These are phyloP conservation scores for Citrullus mucosospermus DNA, from an alignment of 306 rosid genomes.

Conservation along the genomic window DNA sequence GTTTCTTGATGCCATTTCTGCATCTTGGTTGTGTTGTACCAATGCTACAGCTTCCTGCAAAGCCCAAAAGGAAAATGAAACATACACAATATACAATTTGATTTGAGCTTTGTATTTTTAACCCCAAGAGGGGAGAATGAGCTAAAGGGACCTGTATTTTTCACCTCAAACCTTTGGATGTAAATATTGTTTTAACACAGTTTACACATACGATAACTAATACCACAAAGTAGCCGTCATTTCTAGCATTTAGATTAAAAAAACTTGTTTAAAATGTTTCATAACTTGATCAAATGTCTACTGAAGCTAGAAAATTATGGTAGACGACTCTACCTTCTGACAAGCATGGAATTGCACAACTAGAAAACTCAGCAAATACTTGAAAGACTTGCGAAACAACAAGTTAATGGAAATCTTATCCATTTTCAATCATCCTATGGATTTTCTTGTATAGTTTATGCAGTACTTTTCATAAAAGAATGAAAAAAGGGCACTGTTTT, in stretches of 20 bases:
- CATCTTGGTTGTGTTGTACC: conserved; percentile 52
- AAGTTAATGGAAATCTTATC: not conserved
- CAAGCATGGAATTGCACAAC: not conserved
- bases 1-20: conserved; percentile 68
- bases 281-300: not conserved
- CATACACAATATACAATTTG: not conserved
- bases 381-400: not conserved
- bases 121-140: not conserved
- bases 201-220: not conserved
- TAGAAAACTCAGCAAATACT: not conserved
- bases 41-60: conserved; percentile 70
- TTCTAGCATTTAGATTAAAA: not conserved
- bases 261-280: not conserved
- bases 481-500: not conserved
- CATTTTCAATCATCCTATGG: not conserved
- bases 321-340: not conserved
- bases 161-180: not conserved
- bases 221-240: not conserved
- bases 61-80: conserved; percentile 1
- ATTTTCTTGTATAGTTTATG: not conserved
- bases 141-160: not conserved
- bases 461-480: not conserved
- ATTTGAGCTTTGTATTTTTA: not conserved
- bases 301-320: not conserved
- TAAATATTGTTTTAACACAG: not conserved